Evolutionary conservation across 1,284 basidiomycete genomes (phyloP).

Genomic region (Phaffia rhodozyma): DNA sequence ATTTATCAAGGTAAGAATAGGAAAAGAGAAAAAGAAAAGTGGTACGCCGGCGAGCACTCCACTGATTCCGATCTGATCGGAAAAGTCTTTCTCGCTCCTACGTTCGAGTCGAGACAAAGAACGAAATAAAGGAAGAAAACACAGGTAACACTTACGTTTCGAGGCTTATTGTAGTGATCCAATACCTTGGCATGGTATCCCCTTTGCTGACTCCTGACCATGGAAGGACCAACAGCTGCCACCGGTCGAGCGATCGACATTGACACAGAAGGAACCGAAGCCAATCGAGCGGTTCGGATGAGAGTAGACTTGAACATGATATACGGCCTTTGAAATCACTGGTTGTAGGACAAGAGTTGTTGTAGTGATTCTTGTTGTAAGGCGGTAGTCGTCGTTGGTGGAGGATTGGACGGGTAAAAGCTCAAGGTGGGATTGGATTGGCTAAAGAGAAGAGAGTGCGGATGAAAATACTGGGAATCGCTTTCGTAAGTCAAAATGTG

Average conservation of each 20-base stretch:
- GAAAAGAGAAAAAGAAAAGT: not conserved
- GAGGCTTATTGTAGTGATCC: constrained; percentile 86
- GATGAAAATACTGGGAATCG: too few species aligned
- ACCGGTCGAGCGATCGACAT: constrained; percentile 12
- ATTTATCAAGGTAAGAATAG: not conserved
- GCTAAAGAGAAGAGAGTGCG: too few species aligned
- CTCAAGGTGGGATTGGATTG: too few species aligned
- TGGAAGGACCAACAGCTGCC: constrained; percentile 5
- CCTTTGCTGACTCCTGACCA: constrained; percentile 32
- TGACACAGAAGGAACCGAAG: not conserved
- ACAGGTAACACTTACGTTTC: constrained; percentile 57
- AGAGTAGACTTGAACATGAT: constrained; percentile 11
- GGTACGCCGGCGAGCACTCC: not conserved
- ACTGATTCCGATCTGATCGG: not conserved
- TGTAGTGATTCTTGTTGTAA: too few species aligned
- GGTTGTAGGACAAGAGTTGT: too few species aligned
- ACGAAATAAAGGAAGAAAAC: constrained; percentile 27
- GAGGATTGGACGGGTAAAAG: too few species aligned
- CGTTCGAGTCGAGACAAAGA: constrained; percentile 40
- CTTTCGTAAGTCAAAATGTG: too few species aligned
- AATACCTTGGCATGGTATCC: constrained; percentile 88
- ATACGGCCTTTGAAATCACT: not conserved
- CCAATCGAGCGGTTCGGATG: too few species aligned
- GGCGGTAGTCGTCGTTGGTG: too few species aligned
- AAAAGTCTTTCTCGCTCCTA: not conserved